Base-by-base conservation (phyloP, 192 early-diverging fungal species). In the Lunasporangiospora selenospora region DNA sequence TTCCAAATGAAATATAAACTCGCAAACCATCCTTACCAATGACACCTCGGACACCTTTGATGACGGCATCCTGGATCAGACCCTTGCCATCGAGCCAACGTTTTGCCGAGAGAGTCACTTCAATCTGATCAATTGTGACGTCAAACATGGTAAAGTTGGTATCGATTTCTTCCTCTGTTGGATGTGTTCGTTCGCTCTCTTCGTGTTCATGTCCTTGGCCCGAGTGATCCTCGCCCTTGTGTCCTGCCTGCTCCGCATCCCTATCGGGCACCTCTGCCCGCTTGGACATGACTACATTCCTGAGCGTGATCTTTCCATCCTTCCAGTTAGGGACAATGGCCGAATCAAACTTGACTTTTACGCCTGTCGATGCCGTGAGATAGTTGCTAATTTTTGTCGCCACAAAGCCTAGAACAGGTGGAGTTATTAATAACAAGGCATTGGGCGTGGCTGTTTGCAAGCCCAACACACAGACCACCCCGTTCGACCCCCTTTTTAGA, bases 311-410 rank as follows among this genome's bases (percentile, higher is more conserved):
- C 8, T 86, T 83, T 10, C 96, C 96, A 19, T 89, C 86, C 40
- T 90, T 84, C 97, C 97, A 99, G 31, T 90, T 89, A 0, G 97
- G 97, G 6, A 92, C 86, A 48, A 97, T 95, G 4, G 93, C 94
- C 4, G 92, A 89, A 45, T 96, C 95, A 60, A 98, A 96, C 3
- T 83, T 85, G 18, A 98, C 88, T 3, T 89, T 87, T 29, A 88
- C 87, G 0, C 95, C 95, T 3, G 94, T 93, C 3, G 85, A 83
- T 6, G 83, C 76, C 4, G 92, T 93, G 0, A 98, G 78, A 73
- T 92, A 94, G 30, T 88, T 78, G 30, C 90, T 82, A 32, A 98
- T 83, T n/a, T 80, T 83, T 56, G 83, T 82, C 12, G 93, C 89
- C 44, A 95, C 80, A 66, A 88, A 95, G 42, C 91, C 91, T 92